Base-by-base conservation (phyloP, 1,139 yeast species). In the Geotrichum klebahnii region DNA sequence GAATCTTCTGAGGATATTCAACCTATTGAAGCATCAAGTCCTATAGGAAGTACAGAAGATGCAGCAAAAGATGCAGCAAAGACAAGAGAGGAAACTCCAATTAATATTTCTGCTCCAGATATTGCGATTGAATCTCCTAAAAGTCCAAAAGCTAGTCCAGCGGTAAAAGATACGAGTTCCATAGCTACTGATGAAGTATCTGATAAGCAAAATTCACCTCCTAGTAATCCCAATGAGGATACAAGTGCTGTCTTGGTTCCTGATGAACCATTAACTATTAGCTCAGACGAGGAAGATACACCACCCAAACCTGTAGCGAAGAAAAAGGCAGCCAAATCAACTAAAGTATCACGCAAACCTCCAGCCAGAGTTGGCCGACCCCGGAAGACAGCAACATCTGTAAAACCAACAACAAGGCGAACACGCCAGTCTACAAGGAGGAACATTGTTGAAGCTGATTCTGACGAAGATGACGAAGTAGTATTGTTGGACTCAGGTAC, bases 401-500 rank as follows among this genome's bases (percentile, higher is more conserved):
- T 8, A 12, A 12, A 8, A 28, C 31, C 31, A 28, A 12, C 31
- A 28, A 28, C 12, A 12, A 28, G 12, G 31, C 12, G 31, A 12
- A 28, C n/a, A 12, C 31, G 12, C 31, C 8, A 8, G 31, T 28
- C 31, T 28, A 12, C 31, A 8, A 28, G 8, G 8, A 12, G 12
- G 10, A n/a, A 6, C 14, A 3, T 14, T 5, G 9, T 23, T 14
- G 20, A 24, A 10, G 32, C 23, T 6, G 32, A 38, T 23, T 26
- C 22, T 14, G 42, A 38, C 9, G 42, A 38, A 22, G 42, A 38
- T 14, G 42, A 38, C 22, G 42, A 38, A 38, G 42, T 38, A 5
- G 42, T 38, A 12, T 24, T 38, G 20, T 22, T 26, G 12, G 22
- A 23, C 22, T 14, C 23, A 8, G 23, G 22, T 35, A 2, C 12